Evolutionary conservation across 345 rosid species (phyloP).

Genomic region (Populus alba): DNA sequence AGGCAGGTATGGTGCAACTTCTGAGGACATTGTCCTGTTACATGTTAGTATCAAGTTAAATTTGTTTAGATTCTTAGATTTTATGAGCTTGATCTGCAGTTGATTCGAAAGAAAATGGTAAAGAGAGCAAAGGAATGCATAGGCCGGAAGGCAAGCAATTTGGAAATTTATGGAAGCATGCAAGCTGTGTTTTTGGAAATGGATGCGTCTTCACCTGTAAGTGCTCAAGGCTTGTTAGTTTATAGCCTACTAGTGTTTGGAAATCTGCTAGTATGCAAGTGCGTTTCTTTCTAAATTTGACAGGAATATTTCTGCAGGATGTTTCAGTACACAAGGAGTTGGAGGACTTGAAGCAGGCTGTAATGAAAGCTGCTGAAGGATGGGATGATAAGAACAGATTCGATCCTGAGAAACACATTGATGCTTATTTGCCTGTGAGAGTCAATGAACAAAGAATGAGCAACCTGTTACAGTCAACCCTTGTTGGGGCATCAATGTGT

Average conservation of each 20-base stretch:
- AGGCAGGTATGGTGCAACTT: conserved; percentile 46
- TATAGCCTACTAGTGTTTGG: background rate
- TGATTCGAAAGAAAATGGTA: conserved; percentile 70
- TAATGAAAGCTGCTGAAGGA: conserved; percentile 55
- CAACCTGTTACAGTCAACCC: conserved; percentile 72
- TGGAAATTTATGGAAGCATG: conserved; percentile 77
- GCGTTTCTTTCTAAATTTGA: background rate
- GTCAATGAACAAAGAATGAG: conserved; percentile 80
- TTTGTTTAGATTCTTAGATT: conserved; percentile 9
- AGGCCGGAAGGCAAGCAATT: conserved; percentile 53
- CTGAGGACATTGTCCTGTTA: background rate
- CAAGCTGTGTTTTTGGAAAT: conserved; percentile 65
- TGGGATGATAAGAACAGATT: conserved; percentile 43
- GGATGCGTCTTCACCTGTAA: conserved; percentile 56
- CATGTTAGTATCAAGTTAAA: conserved; percentile 2
- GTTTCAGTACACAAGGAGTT: conserved; percentile 55
- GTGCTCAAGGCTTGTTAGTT: conserved; percentile 3
- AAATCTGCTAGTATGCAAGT: background rate
- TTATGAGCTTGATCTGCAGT: conserved; percentile 29
- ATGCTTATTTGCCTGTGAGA: conserved; percentile 66
- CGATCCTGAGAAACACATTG: conserved; percentile 70
- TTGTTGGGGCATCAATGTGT: conserved; percentile 53
- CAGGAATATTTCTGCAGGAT: conserved; percentile 35
- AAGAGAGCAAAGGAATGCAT: conserved; percentile 72
- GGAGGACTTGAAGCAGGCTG: conserved; percentile 64